These are phyloP conservation scores for Fereydounia khargensis DNA, from an alignment of 1,284 basidiomycete genomes.

Conservation along the genomic window DNA sequence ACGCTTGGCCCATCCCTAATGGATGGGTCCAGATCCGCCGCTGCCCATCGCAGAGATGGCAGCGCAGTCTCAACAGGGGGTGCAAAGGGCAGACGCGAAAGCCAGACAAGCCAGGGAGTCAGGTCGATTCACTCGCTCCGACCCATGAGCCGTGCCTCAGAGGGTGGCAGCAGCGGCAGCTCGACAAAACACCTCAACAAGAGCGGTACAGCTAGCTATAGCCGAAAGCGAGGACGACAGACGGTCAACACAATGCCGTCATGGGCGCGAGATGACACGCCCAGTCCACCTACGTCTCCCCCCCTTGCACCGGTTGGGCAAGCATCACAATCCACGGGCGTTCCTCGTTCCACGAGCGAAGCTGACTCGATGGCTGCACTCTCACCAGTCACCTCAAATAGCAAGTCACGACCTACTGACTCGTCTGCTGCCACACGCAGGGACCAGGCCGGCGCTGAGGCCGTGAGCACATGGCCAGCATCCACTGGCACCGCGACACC, in stretches of 20 bases:
- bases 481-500: neutral
- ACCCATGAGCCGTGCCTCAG: neutral
- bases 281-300: conserved; percentile 11
- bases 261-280: conserved; percentile 38
- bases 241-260: conserved; percentile 29
- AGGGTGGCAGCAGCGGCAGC: neutral
- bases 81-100: neutral
- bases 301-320: neutral
- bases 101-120: neutral
- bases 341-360: conserved; percentile 1
- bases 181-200: neutral
- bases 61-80: neutral
- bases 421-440: too few relatives aligned
- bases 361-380: neutral
- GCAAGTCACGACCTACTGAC: neutral
- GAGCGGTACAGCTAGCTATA: too few relatives aligned
- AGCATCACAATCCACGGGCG: neutral
- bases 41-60: neutral
- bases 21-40: neutral
- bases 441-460: conserved; percentile 4
- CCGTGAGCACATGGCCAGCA: conserved; percentile 3
- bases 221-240: too few relatives aligned
- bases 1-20: neutral
- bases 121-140: neutral
- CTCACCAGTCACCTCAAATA: neutral